Evolutionary conservation across 257 asterid species (phyloP), one percentile per base, ranked within the genome.

Genomic region (Mitragyna speciosa): DNA sequence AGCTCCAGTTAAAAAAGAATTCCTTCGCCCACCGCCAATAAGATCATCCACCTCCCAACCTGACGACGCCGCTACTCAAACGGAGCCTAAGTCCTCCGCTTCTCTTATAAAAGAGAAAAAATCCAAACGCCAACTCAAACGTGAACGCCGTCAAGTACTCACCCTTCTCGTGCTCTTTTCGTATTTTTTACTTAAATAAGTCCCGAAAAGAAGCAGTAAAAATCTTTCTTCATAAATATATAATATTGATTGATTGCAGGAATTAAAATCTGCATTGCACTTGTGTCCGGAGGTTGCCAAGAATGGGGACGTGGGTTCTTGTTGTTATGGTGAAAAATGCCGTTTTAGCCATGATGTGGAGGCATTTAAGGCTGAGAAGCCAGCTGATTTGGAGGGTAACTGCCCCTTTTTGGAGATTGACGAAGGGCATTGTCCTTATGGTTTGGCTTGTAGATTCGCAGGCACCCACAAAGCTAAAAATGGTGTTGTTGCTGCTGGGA

Each of bases 311-410:
- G 91, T 83, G 78, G 84, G 86, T 82, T 74, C 98, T 9, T 96
- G 99, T 77, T 70, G 43, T 1, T 94, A 94, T 67, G 83, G 77
- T 12, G 95, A 92, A 8, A 89, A 89, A 12, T 94, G 98, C 89
- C 97, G 99, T 83, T 91, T 68, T 85, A 96, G 97, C 88, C 99
- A 96, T 84, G 99, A 96, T 78, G 36, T 92, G 82, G 97, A 89
- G 74, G 94, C 97, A 58, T 96, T 92, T 78, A 90, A 87, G 77
- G 87, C 90, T 82, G 89, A 82, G 97, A 96, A 94, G 90, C 98
- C 97, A 49, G 94, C 83, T 59, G 99, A 96, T 89, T 84, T 96
- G 81, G 93, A 89, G 70, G 99, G 98, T 0, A 45, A 47, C 24
- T 96, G 99, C 83, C 99, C 98, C 33, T 94, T 92, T 80, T 48